Percentiles rank a stretch among this genome's conserved stretches.
Evolutionary conservation across 257 asterid genomes (phyloP).

Genomic region (Leonotis leonurus): DNA sequence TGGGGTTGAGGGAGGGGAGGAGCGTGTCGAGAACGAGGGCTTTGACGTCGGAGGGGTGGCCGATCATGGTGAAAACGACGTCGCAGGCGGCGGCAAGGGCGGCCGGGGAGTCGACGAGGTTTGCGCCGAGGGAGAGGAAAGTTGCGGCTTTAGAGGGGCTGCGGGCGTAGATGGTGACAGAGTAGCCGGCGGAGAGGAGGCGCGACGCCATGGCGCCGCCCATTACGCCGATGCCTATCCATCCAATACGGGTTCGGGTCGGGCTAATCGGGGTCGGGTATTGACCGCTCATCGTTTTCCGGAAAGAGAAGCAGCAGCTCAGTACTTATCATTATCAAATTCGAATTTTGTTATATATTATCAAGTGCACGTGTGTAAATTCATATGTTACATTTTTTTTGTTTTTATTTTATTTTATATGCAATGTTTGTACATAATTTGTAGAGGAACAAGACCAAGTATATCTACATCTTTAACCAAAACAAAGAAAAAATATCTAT

Average conservation of each 20-base stretch:
- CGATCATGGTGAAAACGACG: slow-evolving; percentile 72
- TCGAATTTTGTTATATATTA: no score
- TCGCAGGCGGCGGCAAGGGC: slow-evolving; percentile 46
- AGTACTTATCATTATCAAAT: no score
- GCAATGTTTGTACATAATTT: no score
- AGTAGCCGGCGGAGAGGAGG: slow-evolving; percentile 73
- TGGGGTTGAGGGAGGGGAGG: slow-evolving; percentile 40
- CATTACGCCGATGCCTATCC: slow-evolving; percentile 92
- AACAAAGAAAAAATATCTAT: no score
- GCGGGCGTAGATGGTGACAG: slow-evolving; percentile 66
- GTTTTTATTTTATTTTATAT: no score
- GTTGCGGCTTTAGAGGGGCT: slow-evolving; percentile 45
- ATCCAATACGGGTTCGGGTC: slow-evolving; percentile 65
- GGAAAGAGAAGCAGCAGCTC: neutral
- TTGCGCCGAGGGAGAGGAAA: slow-evolving; percentile 72
- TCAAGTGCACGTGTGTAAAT: no score
- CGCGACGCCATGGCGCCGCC: slow-evolving; percentile 83
- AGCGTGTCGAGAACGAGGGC: slow-evolving; percentile 45
- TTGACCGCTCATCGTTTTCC: slow-evolving; percentile 15
- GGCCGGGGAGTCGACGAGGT: slow-evolving; percentile 35
- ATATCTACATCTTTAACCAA: no score
- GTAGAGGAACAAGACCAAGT: no score
- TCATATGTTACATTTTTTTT: no score
- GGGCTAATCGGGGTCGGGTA: slow-evolving; percentile 45
- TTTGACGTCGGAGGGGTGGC: slow-evolving; percentile 88